Percentiles rank a stretch among this genome's conserved stretches.
Conservation (phyloP, 805 yeast genomes). For the Metschnikowia cerradonensis region DNA sequence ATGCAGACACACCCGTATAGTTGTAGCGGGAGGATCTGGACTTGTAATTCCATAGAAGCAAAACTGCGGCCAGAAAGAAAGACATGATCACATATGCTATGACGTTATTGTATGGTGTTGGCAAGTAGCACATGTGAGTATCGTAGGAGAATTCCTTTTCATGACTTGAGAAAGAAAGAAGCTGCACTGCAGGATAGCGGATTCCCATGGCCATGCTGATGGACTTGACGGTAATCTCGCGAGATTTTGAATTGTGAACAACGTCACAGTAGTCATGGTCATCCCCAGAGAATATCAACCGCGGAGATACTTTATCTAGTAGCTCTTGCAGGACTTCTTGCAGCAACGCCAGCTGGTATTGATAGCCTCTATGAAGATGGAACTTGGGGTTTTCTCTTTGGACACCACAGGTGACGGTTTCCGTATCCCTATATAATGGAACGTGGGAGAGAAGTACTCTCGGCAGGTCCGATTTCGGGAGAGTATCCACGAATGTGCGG, state of each 20-base stretch:
- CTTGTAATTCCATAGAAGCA: constrained; percentile 29
- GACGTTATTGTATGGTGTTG: constrained; percentile 43
- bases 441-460: constrained; percentile 23
- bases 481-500: constrained; percentile 13
- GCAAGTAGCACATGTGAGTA: constrained; percentile 44
- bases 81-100: constrained; percentile 36
- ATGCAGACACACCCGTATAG: constrained; percentile 17
- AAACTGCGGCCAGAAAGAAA: constrained; percentile 23
- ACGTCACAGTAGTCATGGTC: constrained; percentile 26
- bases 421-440: constrained; percentile 22
- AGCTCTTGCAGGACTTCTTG: constrained; percentile 16
- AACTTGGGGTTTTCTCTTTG: constrained; percentile 18
- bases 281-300: constrained; percentile 24
- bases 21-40: constrained; percentile 24
- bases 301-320: constrained; percentile 17
- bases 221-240: constrained; percentile 39
- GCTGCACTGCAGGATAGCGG: constrained; percentile 38
- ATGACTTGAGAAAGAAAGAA: constrained; percentile 23
- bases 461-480: constrained; percentile 12
- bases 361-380: constrained; percentile 20
- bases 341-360: constrained; percentile 23
- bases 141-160: constrained; percentile 20
- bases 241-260: constrained; percentile 14
- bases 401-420: constrained; percentile 19
- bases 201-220: constrained; percentile 42